Evolutionary conservation across 129 eudicot genomes (phyloP).

Genomic region (Mikania micrantha): DNA sequence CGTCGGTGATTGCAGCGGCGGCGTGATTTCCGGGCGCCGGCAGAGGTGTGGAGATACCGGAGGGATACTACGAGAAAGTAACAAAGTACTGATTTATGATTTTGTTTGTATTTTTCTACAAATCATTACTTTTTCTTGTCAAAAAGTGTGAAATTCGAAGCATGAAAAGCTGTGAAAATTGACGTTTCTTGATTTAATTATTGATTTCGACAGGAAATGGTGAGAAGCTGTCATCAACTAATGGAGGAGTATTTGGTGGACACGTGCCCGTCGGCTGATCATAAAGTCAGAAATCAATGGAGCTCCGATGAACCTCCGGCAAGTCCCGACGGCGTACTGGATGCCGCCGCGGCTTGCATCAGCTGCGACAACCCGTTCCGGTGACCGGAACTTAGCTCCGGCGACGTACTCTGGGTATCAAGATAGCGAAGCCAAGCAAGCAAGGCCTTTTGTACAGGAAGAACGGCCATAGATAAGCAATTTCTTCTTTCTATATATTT

Average conservation of each 20-base stretch:
- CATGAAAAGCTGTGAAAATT: slow-evolving; percentile 19
- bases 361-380: slow-evolving; percentile 51
- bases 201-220: slow-evolving; percentile 39
- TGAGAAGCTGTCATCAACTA: slow-evolving; percentile 71
- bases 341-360: slow-evolving; percentile 39
- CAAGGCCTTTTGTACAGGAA: slow-evolving; percentile 37
- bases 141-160: slow-evolving; percentile 9
- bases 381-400: background rate
- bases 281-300: slow-evolving; percentile 15
- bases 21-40: slow-evolving; percentile 49
- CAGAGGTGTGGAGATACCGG: slow-evolving; percentile 24
- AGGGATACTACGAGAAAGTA: slow-evolving; percentile 38
- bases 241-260: slow-evolving; percentile 53
- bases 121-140: background rate
- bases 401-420: slow-evolving; percentile 9
- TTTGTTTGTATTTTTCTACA: background rate
- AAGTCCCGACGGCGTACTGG: slow-evolving; percentile 52
- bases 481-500: slow-evolving; percentile 6
- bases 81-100: slow-evolving; percentile 35
- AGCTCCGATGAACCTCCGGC: slow-evolving; percentile 27
- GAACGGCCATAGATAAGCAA: slow-evolving; percentile 10
- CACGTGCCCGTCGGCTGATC: slow-evolving; percentile 48
- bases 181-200: background rate
- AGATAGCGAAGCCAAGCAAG: slow-evolving; percentile 27
- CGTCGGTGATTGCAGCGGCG: slow-evolving; percentile 57